Conservation (phyloP, 169 alveolate genomes). For the Plasmodium coatneyi region DNA sequence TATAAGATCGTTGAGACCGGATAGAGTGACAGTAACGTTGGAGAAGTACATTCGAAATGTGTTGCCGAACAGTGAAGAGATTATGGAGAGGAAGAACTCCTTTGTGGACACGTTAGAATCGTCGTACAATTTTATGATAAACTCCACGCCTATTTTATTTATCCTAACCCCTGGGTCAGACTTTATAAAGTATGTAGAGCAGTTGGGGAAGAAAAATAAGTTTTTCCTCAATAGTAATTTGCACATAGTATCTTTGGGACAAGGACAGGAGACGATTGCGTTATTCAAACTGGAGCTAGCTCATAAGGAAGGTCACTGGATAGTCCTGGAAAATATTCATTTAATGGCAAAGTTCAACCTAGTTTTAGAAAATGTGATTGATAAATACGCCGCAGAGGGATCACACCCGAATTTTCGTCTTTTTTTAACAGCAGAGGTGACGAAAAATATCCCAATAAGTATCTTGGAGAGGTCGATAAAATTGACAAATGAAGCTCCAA, state of each 20-base stretch:
- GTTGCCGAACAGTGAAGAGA: constrained; percentile 94
- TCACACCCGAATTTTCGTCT: constrained; percentile 95
- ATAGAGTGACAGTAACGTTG: constrained; percentile 93
- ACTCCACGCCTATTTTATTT: constrained; percentile 95
- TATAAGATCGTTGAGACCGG: constrained; percentile 95
- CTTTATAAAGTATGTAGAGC: constrained; percentile 93
- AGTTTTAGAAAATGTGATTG: constrained; percentile 95
- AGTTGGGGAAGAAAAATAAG: constrained; percentile 89
- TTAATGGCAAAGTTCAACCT: constrained; percentile 95
- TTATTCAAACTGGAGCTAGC: constrained; percentile 92
- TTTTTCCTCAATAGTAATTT: constrained; percentile 88
- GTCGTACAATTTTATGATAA: constrained; percentile 91
- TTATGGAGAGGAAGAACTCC: constrained; percentile 92
- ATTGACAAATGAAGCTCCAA: constrained; percentile 97
- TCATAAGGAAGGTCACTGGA: constrained; percentile 98
- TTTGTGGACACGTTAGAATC: constrained; percentile 90
- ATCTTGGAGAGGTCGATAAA: constrained; percentile 96
- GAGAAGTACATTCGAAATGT: constrained; percentile 92
- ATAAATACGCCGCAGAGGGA: constrained; percentile 94
- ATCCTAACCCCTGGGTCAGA: constrained; percentile 97
- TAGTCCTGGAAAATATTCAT: constrained; percentile 95
- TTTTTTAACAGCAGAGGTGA: constrained; percentile 95
- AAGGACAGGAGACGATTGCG: constrained; percentile 95
- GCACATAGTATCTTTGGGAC: constrained; percentile 95
- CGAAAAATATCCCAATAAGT: constrained; percentile 94